Base-by-base conservation (phyloP, 1,284 basidiomycete genomes). In the Ceratobasidium theobromae region DNA sequence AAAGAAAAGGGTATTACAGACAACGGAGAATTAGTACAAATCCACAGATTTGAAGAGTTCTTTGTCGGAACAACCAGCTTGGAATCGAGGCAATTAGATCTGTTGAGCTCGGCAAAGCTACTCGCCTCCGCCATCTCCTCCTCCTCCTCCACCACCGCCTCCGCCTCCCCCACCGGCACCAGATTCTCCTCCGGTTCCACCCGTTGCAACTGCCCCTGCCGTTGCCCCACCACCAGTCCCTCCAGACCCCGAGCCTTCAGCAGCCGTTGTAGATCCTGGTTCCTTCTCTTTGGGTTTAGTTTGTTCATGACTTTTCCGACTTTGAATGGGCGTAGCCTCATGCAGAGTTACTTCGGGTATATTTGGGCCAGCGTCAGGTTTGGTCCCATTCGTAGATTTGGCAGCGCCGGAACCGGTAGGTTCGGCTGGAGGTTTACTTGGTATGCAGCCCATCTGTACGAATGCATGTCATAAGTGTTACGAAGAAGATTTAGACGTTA, bases 381-480 rank as follows among this genome's bases (percentile, higher is more conserved):
- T 18, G 12, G 23, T 8, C 4, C 32, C 32, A 11, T 11, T n/a
- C 9, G 9, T 21, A 45, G 43, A 21, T n/a, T 45, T 45, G 8
- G 33, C 14, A 18, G 58, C 25, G 46, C 23, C 25, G 38, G 38
- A 18, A 16, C 28, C 1, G 58, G 35, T 21, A 4, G 46, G 48
- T 25, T 64, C 58, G 2, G 48, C 14, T 21, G 58, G 58, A 30
- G 58, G 58, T 52, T 64, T 64, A 30, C 58, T 64, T 14, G 58
- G 58, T 64, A 64, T 64, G 38, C 58, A 64, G 48, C 58, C 58
- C 58, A 64, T 64, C 58, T 64, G 21, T 18, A n/a, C 30, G 3
- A 27, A 5, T 41, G 1, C 33, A 46, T 46, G 30, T 23, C 16
- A 21, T n/a, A n/a, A n/a, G n/a, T n/a, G n/a, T n/a, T n/a, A n/a